Evolutionary conservation across 495 filamentous ascomycete species (phyloP), one percentile per base, ranked within the genome.

Genomic region (Copromyces sp.): DNA sequence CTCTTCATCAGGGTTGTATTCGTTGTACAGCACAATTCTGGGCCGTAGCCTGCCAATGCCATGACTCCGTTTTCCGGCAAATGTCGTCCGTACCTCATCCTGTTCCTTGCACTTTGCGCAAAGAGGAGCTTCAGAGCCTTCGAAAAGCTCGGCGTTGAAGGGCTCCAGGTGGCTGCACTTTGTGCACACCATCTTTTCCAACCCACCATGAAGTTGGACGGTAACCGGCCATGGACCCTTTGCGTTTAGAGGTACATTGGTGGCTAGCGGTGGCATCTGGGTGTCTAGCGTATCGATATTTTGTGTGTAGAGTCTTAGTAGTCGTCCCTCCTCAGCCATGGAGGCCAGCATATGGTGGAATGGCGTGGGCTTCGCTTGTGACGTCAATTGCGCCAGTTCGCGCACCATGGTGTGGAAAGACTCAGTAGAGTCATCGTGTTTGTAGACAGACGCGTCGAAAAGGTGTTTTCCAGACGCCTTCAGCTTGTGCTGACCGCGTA

Each of bases 351-450:
- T 88, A 79, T 97, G 91, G 84, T 99, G 95, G 79, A 99, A 99
- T 16, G 89, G 85, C 37, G 95, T 98, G 16, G 95, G 94, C 70
- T 90, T 82, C 41, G 94, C 93, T 65, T 88, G 86, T 73, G 88
- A 86, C 14, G 90, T 92, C 79, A 93, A 83, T 53, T 90, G 83
- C 39, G 94, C 93, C 72, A 98, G 87, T 77, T 91, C 89, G 76
- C 94, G 92, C 72, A 99, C 93, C 94, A 99, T 97, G 78, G 90
- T 90, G 81, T 98, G 96, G 84, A 99, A 99, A 4, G 90, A 91
- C 8, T 89, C 89, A 14, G 94, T 98, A 41, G 94, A 90, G 9
- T 87, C 86, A 77, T 97, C 92, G 83, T 95, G 91, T 77, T 92
- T 92, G 83, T 98, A 99, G 73, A 99, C 95, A 3, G 95, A 96